Percentiles rank a stretch among this genome's conserved stretches.
These are phyloP conservation scores for Solanum peruvianum DNA, from an alignment of 257 asterid species.

Conservation along the genomic window DNA sequence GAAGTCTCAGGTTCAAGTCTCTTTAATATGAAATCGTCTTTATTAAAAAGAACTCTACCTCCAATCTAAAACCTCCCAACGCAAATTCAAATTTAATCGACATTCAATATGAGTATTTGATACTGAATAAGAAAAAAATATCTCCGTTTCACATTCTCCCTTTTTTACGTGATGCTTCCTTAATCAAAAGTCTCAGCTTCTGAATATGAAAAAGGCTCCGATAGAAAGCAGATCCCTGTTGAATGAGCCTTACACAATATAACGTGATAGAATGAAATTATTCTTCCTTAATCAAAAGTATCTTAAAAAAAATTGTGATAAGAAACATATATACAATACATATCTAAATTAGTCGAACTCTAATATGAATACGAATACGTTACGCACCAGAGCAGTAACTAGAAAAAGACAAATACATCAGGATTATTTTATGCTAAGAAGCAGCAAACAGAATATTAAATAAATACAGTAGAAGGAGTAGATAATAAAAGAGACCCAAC, in stretches of 20 bases:
- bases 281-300: neutral
- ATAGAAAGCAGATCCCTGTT: neutral
- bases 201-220: neutral
- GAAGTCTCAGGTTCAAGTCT: rapidly evolving
- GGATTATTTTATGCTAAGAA: neutral
- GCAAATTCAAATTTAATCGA: rapidly evolving
- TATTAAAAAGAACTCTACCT: neutral
- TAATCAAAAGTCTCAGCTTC: neutral
- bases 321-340: rapidly evolving
- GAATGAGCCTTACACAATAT: neutral
- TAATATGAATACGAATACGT: rapidly evolving
- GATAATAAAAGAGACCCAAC: neutral
- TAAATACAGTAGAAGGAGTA: neutral
- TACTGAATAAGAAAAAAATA: rapidly evolving
- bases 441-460: neutral
- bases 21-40: neutral
- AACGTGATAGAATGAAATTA: neutral
- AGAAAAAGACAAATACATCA: neutral
- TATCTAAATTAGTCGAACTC: rapidly evolving
- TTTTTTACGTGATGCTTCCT: neutral
- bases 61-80: no score
- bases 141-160: neutral
- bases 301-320: neutral
- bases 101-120: neutral
- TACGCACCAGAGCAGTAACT: neutral